These are phyloP conservation scores for Plasmodium coatneyi DNA, from an alignment of 169 alveolate species.

Conservation along the genomic window DNA sequence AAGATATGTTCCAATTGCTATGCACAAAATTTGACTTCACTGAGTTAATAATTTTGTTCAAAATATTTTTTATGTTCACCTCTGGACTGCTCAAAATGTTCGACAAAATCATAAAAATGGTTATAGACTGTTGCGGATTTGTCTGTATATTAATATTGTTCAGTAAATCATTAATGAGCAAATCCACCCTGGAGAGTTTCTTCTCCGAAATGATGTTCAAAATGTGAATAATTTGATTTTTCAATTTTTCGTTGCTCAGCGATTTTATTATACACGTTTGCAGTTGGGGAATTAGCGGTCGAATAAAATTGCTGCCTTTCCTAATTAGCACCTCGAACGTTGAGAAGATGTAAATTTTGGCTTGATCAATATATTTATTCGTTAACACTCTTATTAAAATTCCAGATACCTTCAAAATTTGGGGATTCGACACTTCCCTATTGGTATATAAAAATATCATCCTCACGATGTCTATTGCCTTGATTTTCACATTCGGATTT, in stretches of 20 bases:
- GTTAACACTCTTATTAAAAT: slow-evolving; percentile 67
- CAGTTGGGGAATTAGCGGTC: slow-evolving; percentile 70
- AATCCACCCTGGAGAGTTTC: slow-evolving; percentile 67
- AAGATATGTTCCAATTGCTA: slow-evolving; percentile 41
- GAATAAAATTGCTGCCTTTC: slow-evolving; percentile 60
- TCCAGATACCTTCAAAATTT: slow-evolving; percentile 67
- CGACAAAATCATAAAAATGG: slow-evolving; percentile 70
- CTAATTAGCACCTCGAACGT: slow-evolving; percentile 65
- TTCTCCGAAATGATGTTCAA: slow-evolving; percentile 70
- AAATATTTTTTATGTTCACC: slow-evolving; percentile 27
- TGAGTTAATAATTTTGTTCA: slow-evolving; percentile 51
- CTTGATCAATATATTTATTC: slow-evolving; percentile 69
- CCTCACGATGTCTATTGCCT: slow-evolving; percentile 50
- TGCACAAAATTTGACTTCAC: slow-evolving; percentile 38
- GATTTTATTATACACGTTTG: slow-evolving; percentile 76
- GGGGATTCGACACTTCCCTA: slow-evolving; percentile 11
- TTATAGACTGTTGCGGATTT: slow-evolving; percentile 34
- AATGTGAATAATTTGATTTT: slow-evolving; percentile 73
- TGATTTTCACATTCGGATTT: slow-evolving; percentile 55
- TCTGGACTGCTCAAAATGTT: slow-evolving; percentile 47
- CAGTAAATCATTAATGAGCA: slow-evolving; percentile 63
- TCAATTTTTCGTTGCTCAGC: slow-evolving; percentile 58
- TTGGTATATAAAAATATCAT: slow-evolving; percentile 61
- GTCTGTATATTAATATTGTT: slow-evolving; percentile 63
- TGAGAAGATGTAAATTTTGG: slow-evolving; percentile 54